A percentile compares a stretch with the other conserved stretches of the same genome.
phyloP scores from a whole-genome alignment of 2,329 filamentous ascomycete genomes.

The Aspergillus sp. region DNA sequence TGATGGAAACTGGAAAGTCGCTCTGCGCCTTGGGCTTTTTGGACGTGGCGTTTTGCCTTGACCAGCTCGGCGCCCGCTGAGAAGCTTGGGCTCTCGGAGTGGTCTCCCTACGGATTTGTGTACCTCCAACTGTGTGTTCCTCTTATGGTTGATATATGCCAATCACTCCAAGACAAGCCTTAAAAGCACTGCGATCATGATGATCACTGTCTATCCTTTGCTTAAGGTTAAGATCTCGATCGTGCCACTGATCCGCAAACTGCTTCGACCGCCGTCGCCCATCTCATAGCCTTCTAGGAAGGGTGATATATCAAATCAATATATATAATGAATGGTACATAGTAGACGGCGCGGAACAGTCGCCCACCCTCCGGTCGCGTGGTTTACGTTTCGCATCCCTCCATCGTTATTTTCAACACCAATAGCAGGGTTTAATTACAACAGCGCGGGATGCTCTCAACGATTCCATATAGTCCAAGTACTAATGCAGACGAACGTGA shows the following conservation, averaged over 20 bases:
- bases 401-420: background rate
- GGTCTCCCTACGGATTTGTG: background rate
- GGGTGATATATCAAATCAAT: background rate
- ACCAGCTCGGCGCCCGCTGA: background rate
- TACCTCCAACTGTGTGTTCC: background rate
- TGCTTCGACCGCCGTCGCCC: background rate
- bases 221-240: constrained; percentile 12
- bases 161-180: constrained; percentile 1
- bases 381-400: background rate
- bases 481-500: background rate
- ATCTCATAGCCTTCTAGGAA: background rate
- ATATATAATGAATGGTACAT: background rate
- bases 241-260: constrained; percentile 1
- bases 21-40: constrained; percentile 2
- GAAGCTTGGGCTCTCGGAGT: background rate
- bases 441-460: background rate
- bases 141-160: background rate
- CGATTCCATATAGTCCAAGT: background rate
- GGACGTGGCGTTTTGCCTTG: background rate
- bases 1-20: background rate
- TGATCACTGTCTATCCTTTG: constrained; percentile 5
- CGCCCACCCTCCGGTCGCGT: background rate
- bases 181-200: constrained; percentile 1
- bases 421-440: background rate
- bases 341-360: background rate